Base-by-base conservation (phyloP, 352 stramenopile genomes). In the Globisporangium yorkense region DNA sequence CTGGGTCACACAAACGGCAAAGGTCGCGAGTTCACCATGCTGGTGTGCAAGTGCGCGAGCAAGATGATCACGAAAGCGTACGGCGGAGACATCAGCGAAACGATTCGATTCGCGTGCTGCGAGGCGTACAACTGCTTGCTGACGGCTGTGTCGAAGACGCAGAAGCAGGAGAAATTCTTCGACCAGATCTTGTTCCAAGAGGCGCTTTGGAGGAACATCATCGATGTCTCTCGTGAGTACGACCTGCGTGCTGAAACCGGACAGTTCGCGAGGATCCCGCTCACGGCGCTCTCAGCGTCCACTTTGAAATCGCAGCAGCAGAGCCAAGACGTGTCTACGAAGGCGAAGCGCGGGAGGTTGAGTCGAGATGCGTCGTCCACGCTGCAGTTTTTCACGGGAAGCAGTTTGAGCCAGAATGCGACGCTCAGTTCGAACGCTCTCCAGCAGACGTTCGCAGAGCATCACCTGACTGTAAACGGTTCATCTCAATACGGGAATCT, bases 161-260 rank as follows among this genome's bases (percentile, higher is more conserved):
- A 94, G 66, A 94, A 90, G 27, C 80, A 92, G 46, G 82, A 94
- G 46, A 94, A 94, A 54, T 88, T 94, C 56, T 94, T 85, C 51
- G 82, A 90, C 54, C 84, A 94, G 61, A 87, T 94, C 40, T 63
- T 94, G 43, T 92, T 94, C 57, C 82, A 89, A 60, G 67, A 87
- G 1, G 66, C 70, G 8, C 62, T 92, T 8, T 92, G 82, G 80
- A 54, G 40, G 10, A 94, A 90, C 27, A 83, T 94, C 45, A 33
- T 92, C 7, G 78, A 90, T 31, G 37, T 62, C 1, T 65, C 71
- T 0, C 59, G 27, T 43, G 58, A 77, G 48, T 82, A 83, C 45
- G 59, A 74, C 4, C 57, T 94, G 15, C 60, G 29, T 21, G 71
- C 70, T 1, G 71, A 91, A 59, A 92, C 80, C 0, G 74, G 75